These are phyloP conservation scores for Debaryomycetaceae sp. DNA, from an alignment of 1,139 yeast species.

Conservation along the genomic window DNA sequence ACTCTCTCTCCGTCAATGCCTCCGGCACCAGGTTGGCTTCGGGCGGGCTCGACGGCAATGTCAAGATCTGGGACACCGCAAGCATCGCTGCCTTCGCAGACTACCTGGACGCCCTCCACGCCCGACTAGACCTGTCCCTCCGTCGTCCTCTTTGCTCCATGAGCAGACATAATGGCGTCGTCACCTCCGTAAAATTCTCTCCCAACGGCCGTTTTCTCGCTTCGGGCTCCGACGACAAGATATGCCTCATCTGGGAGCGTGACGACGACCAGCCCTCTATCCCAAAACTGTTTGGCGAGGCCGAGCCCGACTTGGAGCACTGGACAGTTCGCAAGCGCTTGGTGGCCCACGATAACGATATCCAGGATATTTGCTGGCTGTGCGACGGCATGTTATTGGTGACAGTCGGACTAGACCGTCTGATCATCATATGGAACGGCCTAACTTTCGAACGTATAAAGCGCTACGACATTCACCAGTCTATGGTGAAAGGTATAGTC, in stretches of 20 bases:
- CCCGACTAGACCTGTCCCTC: slow-evolving; percentile 17
- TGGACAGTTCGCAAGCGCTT: slow-evolving; percentile 89
- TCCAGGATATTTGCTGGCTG: slow-evolving; percentile 96
- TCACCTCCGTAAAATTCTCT: slow-evolving; percentile 82
- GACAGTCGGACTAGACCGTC: slow-evolving; percentile 87
- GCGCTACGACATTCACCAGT: slow-evolving; percentile 84
- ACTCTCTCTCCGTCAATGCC: slow-evolving; percentile 68
- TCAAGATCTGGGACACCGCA: slow-evolving; percentile 78
- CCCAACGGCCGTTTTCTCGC: slow-evolving; percentile 89
- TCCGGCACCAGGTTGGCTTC: slow-evolving; percentile 84
- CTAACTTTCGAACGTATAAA: slow-evolving; percentile 82
- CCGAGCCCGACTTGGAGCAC: slow-evolving; percentile 65
- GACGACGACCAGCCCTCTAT: slow-evolving; percentile 50
- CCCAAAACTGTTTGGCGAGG: slow-evolving; percentile 36
- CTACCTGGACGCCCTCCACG: slow-evolving; percentile 2
- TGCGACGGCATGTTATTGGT: slow-evolving; percentile 87
- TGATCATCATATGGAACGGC: slow-evolving; percentile 91
- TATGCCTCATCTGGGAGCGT: slow-evolving; percentile 83
- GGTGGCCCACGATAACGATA: slow-evolving; percentile 94
- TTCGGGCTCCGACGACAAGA: slow-evolving; percentile 90
- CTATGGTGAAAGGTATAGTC: slow-evolving; percentile 92
- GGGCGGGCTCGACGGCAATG: slow-evolving; percentile 93
- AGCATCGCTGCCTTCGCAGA: slow-evolving; percentile 30
- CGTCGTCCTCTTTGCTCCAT: slow-evolving; percentile 61
- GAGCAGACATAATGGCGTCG: slow-evolving; percentile 89